Conservation (phyloP, 1,139 yeast species). For the Debaryomyces psychrophilus region DNA sequence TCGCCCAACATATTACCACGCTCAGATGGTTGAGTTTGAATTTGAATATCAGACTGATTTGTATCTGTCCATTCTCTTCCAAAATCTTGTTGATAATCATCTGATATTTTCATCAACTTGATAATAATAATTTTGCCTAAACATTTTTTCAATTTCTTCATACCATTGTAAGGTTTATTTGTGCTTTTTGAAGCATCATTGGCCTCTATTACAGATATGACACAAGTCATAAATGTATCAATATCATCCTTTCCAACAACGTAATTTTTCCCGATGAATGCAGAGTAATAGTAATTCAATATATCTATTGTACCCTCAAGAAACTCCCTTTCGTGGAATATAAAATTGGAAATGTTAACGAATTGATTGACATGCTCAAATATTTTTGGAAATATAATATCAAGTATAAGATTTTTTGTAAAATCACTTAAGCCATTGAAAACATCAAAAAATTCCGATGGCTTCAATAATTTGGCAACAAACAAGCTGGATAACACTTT, state of each 20-base stretch:
- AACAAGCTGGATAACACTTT: constrained; percentile 35
- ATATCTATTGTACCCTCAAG: constrained; percentile 31
- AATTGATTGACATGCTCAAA: constrained; percentile 43
- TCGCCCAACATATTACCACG: constrained; percentile 22
- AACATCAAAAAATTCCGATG: constrained; percentile 26
- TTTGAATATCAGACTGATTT: not conserved
- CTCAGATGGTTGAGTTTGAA: not conserved
- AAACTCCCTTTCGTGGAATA: constrained; percentile 39
- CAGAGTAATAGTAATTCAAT: constrained; percentile 25
- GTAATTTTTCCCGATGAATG: constrained; percentile 31
- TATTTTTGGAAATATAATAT: constrained; percentile 40
- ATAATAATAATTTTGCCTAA: constrained; percentile 34
- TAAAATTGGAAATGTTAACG: constrained; percentile 36
- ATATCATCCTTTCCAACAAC: constrained; percentile 29
- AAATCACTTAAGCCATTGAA: constrained; percentile 27
- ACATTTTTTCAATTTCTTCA: constrained; percentile 24
- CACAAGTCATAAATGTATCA: constrained; percentile 31
- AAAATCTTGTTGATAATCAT: constrained; percentile 7
- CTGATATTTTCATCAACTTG: constrained; percentile 8
- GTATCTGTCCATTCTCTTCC: constrained; percentile 8
- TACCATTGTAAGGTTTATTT: constrained; percentile 12
- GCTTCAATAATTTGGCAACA: constrained; percentile 29
- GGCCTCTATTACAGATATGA: constrained; percentile 38
- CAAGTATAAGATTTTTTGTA: constrained; percentile 35
- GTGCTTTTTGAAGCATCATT: constrained; percentile 16